A percentile compares a stretch with the other conserved stretches of the same genome.
These are phyloP conservation scores for Tremella fuciformis DNA, from an alignment of 768 basidiomycete genomes.

Conservation along the genomic window DNA sequence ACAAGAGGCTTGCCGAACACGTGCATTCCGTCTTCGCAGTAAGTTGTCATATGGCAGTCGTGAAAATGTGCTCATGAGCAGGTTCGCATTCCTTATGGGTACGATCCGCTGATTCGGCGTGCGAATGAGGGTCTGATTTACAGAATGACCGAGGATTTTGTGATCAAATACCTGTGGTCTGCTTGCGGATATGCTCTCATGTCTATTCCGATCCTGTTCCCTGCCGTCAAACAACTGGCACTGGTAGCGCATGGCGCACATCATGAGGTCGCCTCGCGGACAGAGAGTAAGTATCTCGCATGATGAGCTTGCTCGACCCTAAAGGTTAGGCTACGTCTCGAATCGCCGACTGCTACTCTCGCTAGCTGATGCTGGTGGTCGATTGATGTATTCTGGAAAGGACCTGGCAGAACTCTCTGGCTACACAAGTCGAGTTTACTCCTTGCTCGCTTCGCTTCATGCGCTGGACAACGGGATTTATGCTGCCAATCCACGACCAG, in stretches of 20 bases:
- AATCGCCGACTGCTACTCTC: constrained; percentile 86
- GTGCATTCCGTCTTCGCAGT: constrained; percentile 90
- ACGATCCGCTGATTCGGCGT: background rate
- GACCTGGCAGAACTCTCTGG: constrained; percentile 93
- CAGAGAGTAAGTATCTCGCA: constrained; percentile 37
- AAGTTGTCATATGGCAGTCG: constrained; percentile 14
- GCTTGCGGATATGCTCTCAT: constrained; percentile 88
- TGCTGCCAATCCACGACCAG: constrained; percentile 56
- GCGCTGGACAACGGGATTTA: constrained; percentile 57
- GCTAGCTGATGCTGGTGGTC: constrained; percentile 92
- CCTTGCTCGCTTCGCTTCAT: constrained; percentile 79
- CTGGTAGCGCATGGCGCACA: background rate
- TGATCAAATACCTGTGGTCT: constrained; percentile 95
- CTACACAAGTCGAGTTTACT: constrained; percentile 83
- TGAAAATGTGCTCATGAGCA: background rate
- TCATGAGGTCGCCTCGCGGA: constrained; percentile 41
- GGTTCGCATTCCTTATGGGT: constrained; percentile 32
- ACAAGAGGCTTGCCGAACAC: constrained; percentile 76
- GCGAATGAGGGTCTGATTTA: background rate
- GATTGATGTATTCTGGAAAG: constrained; percentile 95
- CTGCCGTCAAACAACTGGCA: constrained; percentile 37
- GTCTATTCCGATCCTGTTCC: constrained; percentile 81
- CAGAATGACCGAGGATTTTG: constrained; percentile 94
- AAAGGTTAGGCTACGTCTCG: constrained; percentile 72
- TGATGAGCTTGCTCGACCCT: constrained; percentile 7